phyloP scores from a whole-genome alignment of 306 rosid species.

The Malus orientalis region DNA sequence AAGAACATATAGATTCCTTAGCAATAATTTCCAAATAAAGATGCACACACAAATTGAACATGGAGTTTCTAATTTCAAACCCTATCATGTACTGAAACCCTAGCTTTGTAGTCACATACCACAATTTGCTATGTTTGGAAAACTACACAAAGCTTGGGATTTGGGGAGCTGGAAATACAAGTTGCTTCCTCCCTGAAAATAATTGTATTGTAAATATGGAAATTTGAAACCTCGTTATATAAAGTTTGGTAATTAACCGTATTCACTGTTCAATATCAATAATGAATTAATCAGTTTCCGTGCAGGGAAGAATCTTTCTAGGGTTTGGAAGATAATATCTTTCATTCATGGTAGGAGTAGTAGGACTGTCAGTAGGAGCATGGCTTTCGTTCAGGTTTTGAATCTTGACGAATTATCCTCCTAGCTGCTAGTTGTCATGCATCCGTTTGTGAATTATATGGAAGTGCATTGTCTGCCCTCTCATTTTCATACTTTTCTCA shows the following conservation, averaged over 20 bases:
- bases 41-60: neutral
- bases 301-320: neutral
- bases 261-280: neutral
- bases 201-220: neutral
- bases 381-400: neutral
- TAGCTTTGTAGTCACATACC: too few species aligned
- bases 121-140: neutral
- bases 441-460: neutral
- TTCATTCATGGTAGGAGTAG: neutral
- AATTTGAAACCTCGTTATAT: neutral
- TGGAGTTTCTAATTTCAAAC: neutral
- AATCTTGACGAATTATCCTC: neutral
- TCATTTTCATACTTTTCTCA: too few species aligned
- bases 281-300: neutral
- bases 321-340: neutral
- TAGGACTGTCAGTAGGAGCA: neutral
- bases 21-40: too few species aligned
- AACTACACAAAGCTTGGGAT: neutral
- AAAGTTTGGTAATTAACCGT: neutral
- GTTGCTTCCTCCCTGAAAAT: neutral
- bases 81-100: neutral
- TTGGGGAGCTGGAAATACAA: neutral
- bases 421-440: neutral
- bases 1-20: neutral
- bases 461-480: too few species aligned